Evolutionary conservation across 164 flowering plant species (phyloP).

Genomic region (Berberis thunbergii): DNA sequence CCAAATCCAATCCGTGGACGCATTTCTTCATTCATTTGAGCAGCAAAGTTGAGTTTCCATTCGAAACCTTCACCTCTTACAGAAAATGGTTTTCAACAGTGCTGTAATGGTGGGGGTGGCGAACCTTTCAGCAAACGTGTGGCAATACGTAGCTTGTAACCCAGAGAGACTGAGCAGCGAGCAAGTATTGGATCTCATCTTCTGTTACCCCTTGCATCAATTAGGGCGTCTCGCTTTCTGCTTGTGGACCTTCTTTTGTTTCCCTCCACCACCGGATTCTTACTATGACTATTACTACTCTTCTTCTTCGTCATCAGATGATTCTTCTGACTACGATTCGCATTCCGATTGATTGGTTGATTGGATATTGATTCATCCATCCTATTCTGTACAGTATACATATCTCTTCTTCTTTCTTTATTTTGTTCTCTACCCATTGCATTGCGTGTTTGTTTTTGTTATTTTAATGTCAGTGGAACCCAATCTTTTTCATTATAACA

Average conservation of each 20-base stretch:
- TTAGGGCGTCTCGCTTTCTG: slow-evolving; percentile 57
- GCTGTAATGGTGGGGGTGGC: slow-evolving; percentile 43
- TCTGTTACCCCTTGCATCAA: slow-evolving; percentile 65
- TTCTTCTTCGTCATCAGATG: slow-evolving; percentile 2
- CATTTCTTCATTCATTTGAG: too few species aligned
- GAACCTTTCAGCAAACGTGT: slow-evolving; percentile 48
- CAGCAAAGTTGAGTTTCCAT: too few species aligned
- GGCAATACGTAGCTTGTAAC: slow-evolving; percentile 83
- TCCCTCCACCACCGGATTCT: slow-evolving; percentile 24
- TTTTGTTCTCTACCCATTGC: too few species aligned
- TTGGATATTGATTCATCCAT: too few species aligned
- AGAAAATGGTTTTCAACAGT: slow-evolving; percentile 67
- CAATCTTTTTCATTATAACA: too few species aligned
- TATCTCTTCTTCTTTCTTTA: too few species aligned
- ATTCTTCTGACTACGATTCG: not conserved
- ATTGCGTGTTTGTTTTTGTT: too few species aligned
- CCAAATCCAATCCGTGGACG: too few species aligned
- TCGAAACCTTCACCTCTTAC: too few species aligned
- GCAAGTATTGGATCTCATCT: slow-evolving; percentile 57
- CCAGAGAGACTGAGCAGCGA: slow-evolving; percentile 55
- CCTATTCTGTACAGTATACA: too few species aligned
- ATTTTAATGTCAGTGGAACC: too few species aligned
- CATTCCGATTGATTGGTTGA: not conserved
- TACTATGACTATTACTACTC: slow-evolving; percentile 18
- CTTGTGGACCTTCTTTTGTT: slow-evolving; percentile 54